Percentiles rank a stretch among this genome's conserved stretches.
These are phyloP conservation scores for Magnusiomyces fungicola DNA, from an alignment of 1,139 yeast species.

Conservation along the genomic window DNA sequence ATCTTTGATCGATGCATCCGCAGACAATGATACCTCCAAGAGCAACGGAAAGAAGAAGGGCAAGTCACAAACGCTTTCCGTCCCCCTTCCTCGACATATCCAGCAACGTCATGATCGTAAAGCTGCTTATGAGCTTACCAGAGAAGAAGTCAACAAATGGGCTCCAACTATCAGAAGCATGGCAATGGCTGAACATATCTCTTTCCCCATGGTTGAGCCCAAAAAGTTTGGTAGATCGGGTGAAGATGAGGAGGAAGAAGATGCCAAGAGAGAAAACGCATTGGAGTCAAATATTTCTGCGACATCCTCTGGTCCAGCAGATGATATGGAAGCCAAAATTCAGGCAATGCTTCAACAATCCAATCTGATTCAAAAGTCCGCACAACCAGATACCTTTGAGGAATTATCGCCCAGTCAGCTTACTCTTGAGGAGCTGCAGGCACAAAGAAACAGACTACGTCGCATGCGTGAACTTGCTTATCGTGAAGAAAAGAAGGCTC, in stretches of 20 bases:
- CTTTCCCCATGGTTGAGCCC: conserved; percentile 52
- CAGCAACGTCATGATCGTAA: conserved; percentile 80
- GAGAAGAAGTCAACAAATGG: conserved; percentile 85
- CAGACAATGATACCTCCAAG: conserved; percentile 8
- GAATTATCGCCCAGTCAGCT: conserved; percentile 69
- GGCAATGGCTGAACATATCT: conserved; percentile 76
- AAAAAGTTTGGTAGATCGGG: conserved; percentile 41
- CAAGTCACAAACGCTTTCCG: conserved; percentile 42
- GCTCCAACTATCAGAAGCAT: conserved; percentile 70
- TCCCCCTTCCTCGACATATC: conserved; percentile 80
- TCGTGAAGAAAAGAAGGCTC: conserved; percentile 87
- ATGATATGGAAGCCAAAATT: conserved; percentile 63
- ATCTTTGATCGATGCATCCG: conserved; percentile 17
- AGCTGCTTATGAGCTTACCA: conserved; percentile 87
- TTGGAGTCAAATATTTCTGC: conserved; percentile 19
- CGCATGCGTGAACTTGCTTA: conserved; percentile 94
- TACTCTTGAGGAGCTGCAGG: conserved; percentile 69
- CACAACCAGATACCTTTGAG: conserved; percentile 57
- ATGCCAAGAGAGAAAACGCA: background rate
- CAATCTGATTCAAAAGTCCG: conserved; percentile 36
- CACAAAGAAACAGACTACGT: conserved; percentile 75
- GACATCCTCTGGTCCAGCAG: conserved; percentile 31
- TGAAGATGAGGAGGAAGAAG: conserved; percentile 30
- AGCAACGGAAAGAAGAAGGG: conserved; percentile 26
- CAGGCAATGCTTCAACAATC: conserved; percentile 56